Percentiles rank a stretch among this genome's conserved stretches.
Conservation (phyloP, 2,329 filamentous ascomycete genomes). For the Neoarthrinium moseri region DNA sequence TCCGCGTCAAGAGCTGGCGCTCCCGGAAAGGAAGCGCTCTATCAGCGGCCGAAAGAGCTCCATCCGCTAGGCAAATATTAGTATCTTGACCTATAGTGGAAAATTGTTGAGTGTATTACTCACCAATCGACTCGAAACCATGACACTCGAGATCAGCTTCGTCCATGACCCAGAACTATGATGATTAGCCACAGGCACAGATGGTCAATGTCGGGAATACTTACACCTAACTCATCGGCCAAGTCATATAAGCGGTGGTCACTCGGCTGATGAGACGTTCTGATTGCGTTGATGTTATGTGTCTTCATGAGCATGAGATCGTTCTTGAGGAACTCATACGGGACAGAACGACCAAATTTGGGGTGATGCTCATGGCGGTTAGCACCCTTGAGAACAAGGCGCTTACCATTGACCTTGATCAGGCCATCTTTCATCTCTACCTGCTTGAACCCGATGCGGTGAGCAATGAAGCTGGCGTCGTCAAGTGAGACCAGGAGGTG, state of each 20-base stretch:
- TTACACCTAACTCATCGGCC: conserved; percentile 50
- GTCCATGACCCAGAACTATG: conserved; percentile 53
- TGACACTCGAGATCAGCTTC: conserved; percentile 43
- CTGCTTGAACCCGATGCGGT: conserved; percentile 57
- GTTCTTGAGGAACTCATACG: conserved; percentile 50
- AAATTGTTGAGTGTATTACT: not conserved
- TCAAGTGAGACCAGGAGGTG: conserved; percentile 30
- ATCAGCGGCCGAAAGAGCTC: conserved; percentile 24
- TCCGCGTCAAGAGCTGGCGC: conserved; percentile 30
- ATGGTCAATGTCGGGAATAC: not conserved
- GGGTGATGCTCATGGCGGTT: conserved; percentile 65
- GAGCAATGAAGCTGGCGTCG: conserved; percentile 34
- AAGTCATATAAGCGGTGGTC: conserved; percentile 53
- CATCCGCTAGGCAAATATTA: conserved; percentile 20
- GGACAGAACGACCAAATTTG: conserved; percentile 51
- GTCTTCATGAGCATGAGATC: conserved; percentile 61
- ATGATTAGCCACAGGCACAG: conserved; percentile 8
- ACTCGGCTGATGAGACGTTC: conserved; percentile 59
- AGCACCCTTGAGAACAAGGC: conserved; percentile 56
- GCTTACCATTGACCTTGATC: conserved; percentile 56
- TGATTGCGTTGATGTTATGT: conserved; percentile 62
- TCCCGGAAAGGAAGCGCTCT: conserved; percentile 25
- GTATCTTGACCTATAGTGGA: not conserved
- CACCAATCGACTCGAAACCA: conserved; percentile 28
- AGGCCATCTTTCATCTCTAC: conserved; percentile 58